Percentiles rank a stretch among this genome's conserved stretches.
Conservation (phyloP, 495 filamentous ascomycete species). For the Aspergillus indologenus region DNA sequence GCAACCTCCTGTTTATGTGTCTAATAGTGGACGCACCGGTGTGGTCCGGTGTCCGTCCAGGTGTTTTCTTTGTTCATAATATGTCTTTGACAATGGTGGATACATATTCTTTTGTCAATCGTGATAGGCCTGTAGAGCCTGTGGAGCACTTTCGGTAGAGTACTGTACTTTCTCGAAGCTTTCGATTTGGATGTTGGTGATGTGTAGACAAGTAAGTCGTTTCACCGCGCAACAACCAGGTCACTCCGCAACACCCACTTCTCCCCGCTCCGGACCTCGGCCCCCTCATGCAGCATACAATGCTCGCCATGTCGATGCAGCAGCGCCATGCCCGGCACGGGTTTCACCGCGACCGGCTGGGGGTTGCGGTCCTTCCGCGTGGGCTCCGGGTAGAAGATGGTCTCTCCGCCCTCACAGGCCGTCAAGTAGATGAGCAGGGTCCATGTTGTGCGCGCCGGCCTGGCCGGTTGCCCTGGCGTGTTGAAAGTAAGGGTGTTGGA, state of each 20-base stretch:
- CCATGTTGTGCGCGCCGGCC: conserved; percentile 79
- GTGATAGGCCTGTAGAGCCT: background rate
- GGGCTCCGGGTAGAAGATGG: conserved; percentile 81
- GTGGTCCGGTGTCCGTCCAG: background rate
- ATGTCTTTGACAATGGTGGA: background rate
- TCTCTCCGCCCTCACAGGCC: conserved; percentile 78
- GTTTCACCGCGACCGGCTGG: conserved; percentile 61
- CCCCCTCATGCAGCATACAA: conserved; percentile 87
- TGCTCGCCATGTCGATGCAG: conserved; percentile 87
- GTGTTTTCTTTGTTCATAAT: background rate
- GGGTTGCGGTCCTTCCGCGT: conserved; percentile 50
- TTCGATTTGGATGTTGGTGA: no score
- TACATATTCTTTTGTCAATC: background rate
- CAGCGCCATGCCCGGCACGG: conserved; percentile 78
- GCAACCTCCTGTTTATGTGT: conserved; percentile 6
- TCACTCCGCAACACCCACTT: conserved; percentile 94
- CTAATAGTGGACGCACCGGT: background rate
- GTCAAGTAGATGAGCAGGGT: conserved; percentile 88
- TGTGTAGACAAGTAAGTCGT: conserved; percentile 8
- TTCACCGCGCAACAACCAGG: conserved; percentile 69
- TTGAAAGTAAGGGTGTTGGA: conserved; percentile 63
- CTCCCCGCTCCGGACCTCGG: conserved; percentile 73
- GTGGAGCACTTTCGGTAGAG: no score
- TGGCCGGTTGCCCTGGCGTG: conserved; percentile 33
- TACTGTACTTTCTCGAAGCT: background rate